Conservation (phyloP, 352 stramenopile species). For the Globisporangium abappressorium region DNA sequence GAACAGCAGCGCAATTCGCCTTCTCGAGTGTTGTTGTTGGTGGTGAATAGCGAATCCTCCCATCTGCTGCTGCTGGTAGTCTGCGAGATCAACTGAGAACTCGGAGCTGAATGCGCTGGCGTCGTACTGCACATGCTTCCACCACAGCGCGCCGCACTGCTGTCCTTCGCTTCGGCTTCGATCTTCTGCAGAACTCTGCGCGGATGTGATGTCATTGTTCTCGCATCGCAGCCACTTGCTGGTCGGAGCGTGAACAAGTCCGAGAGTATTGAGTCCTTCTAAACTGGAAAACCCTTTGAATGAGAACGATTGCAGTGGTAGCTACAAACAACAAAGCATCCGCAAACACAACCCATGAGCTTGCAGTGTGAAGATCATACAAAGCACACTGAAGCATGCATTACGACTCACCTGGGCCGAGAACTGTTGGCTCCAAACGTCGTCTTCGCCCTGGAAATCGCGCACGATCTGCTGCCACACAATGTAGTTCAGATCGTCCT, state of each 20-base stretch:
- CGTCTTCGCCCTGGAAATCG: slow-evolving; percentile 47
- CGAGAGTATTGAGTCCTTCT: slow-evolving; percentile 28
- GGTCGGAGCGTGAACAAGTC: slow-evolving; percentile 24
- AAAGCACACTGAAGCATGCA: not conserved
- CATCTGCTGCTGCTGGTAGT: slow-evolving; percentile 8
- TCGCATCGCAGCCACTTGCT: slow-evolving; percentile 30
- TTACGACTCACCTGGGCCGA: slow-evolving; percentile 32
- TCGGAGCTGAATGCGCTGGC: slow-evolving; percentile 36
- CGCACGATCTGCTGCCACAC: slow-evolving; percentile 55
- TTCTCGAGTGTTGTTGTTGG: slow-evolving; percentile 4
- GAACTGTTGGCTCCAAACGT: slow-evolving; percentile 37
- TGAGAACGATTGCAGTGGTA: slow-evolving; percentile 59
- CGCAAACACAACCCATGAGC: slow-evolving; percentile 1
- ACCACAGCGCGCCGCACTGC: slow-evolving; percentile 42
- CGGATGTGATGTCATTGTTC: not conserved
- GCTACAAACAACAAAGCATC: slow-evolving; percentile 18
- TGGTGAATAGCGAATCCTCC: not conserved
- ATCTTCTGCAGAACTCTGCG: not conserved
- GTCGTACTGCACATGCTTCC: slow-evolving; percentile 44
- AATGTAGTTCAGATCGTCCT: slow-evolving; percentile 64
- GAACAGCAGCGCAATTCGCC: slow-evolving; percentile 30
- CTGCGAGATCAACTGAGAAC: slow-evolving; percentile 31
- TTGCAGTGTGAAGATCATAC: not conserved
- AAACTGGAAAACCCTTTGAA: slow-evolving; percentile 39
- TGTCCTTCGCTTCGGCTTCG: slow-evolving; percentile 10